Evolutionary conservation across 164 flowering plant species (phyloP).

Genomic region (Magnolia officinalis): DNA sequence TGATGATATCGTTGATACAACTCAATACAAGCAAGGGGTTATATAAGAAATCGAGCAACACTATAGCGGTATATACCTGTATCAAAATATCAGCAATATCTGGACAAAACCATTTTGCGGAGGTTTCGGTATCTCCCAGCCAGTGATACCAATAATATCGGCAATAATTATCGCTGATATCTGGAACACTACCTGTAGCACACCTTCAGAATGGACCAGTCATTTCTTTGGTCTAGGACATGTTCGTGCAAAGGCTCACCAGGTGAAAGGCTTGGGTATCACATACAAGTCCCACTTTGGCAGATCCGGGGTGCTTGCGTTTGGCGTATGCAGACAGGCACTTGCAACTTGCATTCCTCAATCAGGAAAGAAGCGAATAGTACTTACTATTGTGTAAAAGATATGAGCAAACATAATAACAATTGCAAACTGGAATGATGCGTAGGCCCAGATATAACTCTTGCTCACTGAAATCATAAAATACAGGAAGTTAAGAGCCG

Average conservation of each 20-base stretch:
- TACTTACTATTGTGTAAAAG: slow-evolving; percentile 71
- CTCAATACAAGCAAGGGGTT: no score
- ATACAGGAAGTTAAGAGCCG: neutral
- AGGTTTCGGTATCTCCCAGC: no score
- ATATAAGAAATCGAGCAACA: no score
- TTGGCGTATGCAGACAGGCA: neutral
- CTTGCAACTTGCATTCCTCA: neutral
- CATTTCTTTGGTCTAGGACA: no score
- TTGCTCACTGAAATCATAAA: slow-evolving; percentile 56
- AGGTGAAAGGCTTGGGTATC: neutral
- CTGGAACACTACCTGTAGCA: no score
- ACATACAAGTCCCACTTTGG: neutral
- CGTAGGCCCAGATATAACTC: slow-evolving; percentile 83
- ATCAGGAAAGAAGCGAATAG: neutral
- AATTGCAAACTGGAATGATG: slow-evolving; percentile 76
- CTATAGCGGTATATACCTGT: no score
- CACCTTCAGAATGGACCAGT: no score
- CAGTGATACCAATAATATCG: no score
- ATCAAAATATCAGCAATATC: no score
- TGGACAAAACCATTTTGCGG: no score
- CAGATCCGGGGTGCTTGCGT: neutral
- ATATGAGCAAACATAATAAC: slow-evolving; percentile 81
- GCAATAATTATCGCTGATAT: no score
- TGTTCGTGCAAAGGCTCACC: neutral
- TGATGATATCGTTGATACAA: no score